Evolutionary conservation across 306 rosid species (phyloP), one percentile per base, ranked within the genome.

Genomic region (Oxytropis ochrocephala): DNA sequence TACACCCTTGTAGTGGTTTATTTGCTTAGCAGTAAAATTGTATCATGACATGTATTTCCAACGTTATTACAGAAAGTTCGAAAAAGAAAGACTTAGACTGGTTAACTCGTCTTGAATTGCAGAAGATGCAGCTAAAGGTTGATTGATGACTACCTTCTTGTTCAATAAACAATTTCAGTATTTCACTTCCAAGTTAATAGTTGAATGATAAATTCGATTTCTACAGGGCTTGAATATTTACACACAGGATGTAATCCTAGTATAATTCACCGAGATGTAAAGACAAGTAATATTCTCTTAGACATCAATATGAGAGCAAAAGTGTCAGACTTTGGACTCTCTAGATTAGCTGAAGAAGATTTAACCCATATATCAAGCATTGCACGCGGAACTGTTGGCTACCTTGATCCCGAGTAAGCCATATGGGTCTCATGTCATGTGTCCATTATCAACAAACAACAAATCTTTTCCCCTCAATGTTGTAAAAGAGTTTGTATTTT

Each of bases 71-170:
- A 91, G 97, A 81, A 57, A 67, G 58, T 74, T 77, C 79, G 14
- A 74, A 58, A 30, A 81, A 79, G 74, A 75, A 73, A 76, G 66
- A 46, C 62, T 82, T 91, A 10, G 91, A 89, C 77, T 91, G 96
- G 97, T 77, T 84, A 76, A 33, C 80, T 61, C 96, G 96, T 57
- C 91, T 91, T 69, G 73, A 11, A 75, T 91, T 16, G 91, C 96
- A 54, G 96, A 91, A 84, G 91, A 91, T 85, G 87, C 97, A 51
- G 94, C 97, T n/a, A 91, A 87, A 87, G 97, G 97, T 91, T 69
- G 54, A 51, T 50, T 50, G 33, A 10, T 18, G 11, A 77, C 71
- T 49, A 55, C 70, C 64, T 61, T 66, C 52, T 74, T 42, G 62
- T 33, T 46, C 48, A 77, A 57, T 65, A 24, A 11, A 35, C 65